phyloP scores from a whole-genome alignment of 345 rosid species.

The Clarkia xantiana region DNA sequence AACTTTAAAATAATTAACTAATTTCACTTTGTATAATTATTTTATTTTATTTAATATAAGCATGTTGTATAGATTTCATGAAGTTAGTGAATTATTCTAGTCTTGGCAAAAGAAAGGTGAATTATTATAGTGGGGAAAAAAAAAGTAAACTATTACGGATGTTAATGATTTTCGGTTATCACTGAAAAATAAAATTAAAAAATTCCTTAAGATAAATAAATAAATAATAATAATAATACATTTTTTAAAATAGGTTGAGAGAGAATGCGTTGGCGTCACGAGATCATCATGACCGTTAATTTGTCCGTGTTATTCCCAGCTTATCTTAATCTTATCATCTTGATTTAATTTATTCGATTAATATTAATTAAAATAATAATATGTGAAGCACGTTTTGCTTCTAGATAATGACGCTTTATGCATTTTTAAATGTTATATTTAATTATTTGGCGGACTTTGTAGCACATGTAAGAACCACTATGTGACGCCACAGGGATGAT shows the following conservation, averaged over 20 bases:
- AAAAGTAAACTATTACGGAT: too few relatives aligned
- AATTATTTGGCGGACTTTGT: neutral
- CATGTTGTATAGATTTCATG: too few relatives aligned
- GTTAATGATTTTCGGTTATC: neutral
- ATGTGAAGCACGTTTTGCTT: slow-evolving; percentile 8
- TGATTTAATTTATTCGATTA: neutral
- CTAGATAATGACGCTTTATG: neutral
- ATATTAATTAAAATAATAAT: too few relatives aligned
- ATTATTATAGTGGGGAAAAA: too few relatives aligned
- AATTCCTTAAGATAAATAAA: slow-evolving; percentile 17
- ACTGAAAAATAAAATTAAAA: neutral
- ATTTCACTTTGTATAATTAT: too few relatives aligned
- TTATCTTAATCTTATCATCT: neutral
- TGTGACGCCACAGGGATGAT: neutral
- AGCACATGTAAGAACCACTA: neutral
- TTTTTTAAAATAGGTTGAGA: too few relatives aligned
- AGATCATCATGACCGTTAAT: slow-evolving; percentile 1
- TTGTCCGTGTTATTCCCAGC: neutral
- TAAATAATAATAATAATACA: neutral
- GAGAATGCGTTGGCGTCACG: neutral
- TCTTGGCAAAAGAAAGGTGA: too few relatives aligned
- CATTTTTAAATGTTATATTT: neutral
- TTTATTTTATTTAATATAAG: too few relatives aligned
- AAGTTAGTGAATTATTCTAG: too few relatives aligned
- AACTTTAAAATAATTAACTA: too few relatives aligned